These are phyloP conservation scores for Cyclostephanos tholiformis DNA, from an alignment of 108 stramenopile genomes.

Conservation along the genomic window DNA sequence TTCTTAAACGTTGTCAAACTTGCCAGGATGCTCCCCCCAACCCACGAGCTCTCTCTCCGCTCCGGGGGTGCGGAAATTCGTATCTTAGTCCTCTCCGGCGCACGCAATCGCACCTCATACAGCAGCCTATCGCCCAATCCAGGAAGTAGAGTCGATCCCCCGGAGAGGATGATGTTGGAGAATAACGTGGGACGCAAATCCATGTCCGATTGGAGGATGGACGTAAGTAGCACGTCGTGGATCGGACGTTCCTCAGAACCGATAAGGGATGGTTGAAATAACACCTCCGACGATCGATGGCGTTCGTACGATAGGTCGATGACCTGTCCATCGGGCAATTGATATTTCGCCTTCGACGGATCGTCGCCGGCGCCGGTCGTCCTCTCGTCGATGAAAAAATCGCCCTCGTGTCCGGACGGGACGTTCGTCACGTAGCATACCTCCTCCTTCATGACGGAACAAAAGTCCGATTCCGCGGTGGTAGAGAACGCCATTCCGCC, in stretches of 20 bases:
- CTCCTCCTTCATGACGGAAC: constrained; percentile 93
- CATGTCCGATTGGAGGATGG: constrained; percentile 91
- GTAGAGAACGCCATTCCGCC: constrained; percentile 88
- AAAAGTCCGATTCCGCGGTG: constrained; percentile 92
- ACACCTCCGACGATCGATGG: constrained; percentile 89
- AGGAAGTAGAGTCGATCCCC: constrained; percentile 92
- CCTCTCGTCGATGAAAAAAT: constrained; percentile 30
- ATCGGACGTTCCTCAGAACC: constrained; percentile 92
- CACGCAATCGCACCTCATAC: constrained; percentile 88
- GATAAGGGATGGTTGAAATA: constrained; percentile 93
- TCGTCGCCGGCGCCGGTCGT: neutral
- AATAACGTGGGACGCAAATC: constrained; percentile 93
- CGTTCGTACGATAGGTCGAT: constrained; percentile 86
- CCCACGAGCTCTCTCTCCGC: constrained; percentile 88
- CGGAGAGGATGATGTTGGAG: constrained; percentile 93
- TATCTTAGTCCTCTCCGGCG: constrained; percentile 86
- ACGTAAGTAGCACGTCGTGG: constrained; percentile 82
- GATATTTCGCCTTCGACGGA: constrained; percentile 63
- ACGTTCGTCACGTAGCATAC: constrained; percentile 84
- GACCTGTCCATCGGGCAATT: constrained; percentile 91
- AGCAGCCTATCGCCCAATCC: constrained; percentile 95
- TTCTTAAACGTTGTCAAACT: constrained; percentile 97
- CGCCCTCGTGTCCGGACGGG: constrained; percentile 46
- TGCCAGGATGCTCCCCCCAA: constrained; percentile 96
- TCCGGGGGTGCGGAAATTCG: constrained; percentile 93